A percentile compares a stretch with the other conserved stretches of the same genome.
phyloP scores from a whole-genome alignment of 2,329 filamentous ascomycete genomes.

The Fusarium zealandicum region DNA sequence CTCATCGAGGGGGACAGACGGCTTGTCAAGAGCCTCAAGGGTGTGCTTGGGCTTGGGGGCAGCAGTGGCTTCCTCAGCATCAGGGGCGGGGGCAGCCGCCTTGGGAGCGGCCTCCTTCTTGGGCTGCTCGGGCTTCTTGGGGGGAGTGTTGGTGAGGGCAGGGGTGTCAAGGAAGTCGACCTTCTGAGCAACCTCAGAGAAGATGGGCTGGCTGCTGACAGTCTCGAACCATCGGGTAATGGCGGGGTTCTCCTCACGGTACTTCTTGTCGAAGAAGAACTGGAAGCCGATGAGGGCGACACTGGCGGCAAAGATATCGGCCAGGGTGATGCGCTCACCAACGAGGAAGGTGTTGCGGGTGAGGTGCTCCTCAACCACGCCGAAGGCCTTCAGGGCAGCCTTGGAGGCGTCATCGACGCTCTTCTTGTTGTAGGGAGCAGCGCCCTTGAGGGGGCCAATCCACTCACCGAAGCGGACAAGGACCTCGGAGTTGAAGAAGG shows the following conservation, averaged over 20 bases:
- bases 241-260: conserved; percentile 83
- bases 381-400: conserved; percentile 70
- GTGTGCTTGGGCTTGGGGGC: no score
- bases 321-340: conserved; percentile 95
- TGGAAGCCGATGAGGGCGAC: conserved; percentile 89
- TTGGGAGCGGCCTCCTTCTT: conserved; percentile 73
- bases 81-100: no score
- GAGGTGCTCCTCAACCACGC: conserved; percentile 85
- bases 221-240: conserved; percentile 94
- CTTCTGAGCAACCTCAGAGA: conserved; percentile 78
- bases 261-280: conserved; percentile 92
- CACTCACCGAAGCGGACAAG: conserved; percentile 76
- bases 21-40: no score
- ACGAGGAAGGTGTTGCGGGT: conserved; percentile 95
- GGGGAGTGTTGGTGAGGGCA: conserved; percentile 71
- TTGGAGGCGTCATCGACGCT: conserved; percentile 81
- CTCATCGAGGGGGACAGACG: no score
- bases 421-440: conserved; percentile 97
- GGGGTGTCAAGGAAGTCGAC: conserved; percentile 83
- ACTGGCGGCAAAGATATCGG: conserved; percentile 85
- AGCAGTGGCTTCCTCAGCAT: no score
- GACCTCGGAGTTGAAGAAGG: conserved; percentile 91
- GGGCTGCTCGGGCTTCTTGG: conserved; percentile 81
- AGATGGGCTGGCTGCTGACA: conserved; percentile 90
- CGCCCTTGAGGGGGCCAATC: conserved; percentile 86